Conservation (phyloP, 2,329 filamentous ascomycete genomes). For the Fusarium caatingaense region DNA sequence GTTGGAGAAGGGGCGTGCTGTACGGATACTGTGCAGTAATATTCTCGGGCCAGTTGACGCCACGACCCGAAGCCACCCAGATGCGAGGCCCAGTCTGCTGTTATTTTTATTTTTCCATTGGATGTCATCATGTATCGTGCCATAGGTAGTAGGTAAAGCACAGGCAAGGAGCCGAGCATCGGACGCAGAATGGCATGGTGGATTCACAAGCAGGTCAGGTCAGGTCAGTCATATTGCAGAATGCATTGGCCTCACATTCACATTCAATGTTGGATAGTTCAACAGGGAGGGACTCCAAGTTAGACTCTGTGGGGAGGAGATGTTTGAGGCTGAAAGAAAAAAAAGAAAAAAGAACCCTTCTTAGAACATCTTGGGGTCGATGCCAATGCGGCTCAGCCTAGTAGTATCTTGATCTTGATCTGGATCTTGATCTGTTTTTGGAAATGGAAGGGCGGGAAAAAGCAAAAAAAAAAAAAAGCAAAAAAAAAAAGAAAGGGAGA, state of each 20-base stretch:
- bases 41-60: conserved; percentile 35
- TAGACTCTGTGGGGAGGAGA: conserved; percentile 26
- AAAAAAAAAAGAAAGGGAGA: neutral
- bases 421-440: neutral
- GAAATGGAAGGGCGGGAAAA: conserved; percentile 37
- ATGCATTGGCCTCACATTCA: conserved; percentile 17
- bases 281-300: neutral
- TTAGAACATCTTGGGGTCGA: conserved; percentile 34
- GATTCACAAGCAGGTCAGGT: conserved; percentile 26
- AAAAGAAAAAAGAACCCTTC: conserved; percentile 21
- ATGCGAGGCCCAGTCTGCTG: conserved; percentile 26
- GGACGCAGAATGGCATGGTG: conserved; percentile 14
- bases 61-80: conserved; percentile 38
- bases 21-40: conserved; percentile 7
- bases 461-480: conserved; percentile 3
- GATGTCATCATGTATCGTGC: conserved; percentile 44
- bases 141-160: conserved; percentile 36
- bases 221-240: conserved; percentile 24
- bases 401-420: conserved; percentile 14
- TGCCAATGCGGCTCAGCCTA: conserved; percentile 41
- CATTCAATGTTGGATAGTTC: neutral
- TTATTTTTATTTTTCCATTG: conserved; percentile 34
- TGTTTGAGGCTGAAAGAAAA: conserved; percentile 45
- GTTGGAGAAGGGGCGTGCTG: conserved; percentile 17
- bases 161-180: conserved; percentile 34